Base-by-base conservation (phyloP, 805 yeast species). In the Metschnikowia gruessii region DNA sequence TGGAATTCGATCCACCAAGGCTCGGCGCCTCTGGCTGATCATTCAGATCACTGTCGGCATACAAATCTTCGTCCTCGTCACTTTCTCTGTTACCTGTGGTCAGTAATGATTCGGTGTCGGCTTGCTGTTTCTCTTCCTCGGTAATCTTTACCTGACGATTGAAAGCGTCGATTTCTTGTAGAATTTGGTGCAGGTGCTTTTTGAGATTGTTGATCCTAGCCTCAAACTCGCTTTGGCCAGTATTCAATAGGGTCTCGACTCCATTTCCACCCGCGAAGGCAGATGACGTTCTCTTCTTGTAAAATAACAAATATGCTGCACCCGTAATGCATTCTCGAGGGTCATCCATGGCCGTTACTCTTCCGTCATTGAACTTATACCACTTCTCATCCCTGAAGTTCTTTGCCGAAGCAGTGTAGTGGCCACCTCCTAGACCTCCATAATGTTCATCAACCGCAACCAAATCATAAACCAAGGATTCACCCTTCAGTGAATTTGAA, bases 401-500 rank as follows among this genome's bases (percentile, higher is more conserved):
- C 62, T 84, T 85, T 0, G 80, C 96, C 58, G 82, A 85, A 0
- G 98, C 87, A 1, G 99, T 94, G 65, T 94, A 92, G 69, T 94
- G 98, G 1, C 99, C 98, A 4, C 98, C 98, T 0, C 98, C 97
- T 16, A 92, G 71, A 0, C 97, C 97, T 42, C 98, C 99, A 62
- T 76, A 90, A 61, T 94, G 99, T 62, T 92, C 94, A 62, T 91
- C 98, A 18, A 94, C 97, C 0, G 94, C 98, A 57, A 87, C 75
- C 51, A 94, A 70, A 61, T 94, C 98, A 64, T 92, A 92, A 1
- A 87, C 61, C n/a, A 60, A 42, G 69, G 50, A 33, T 33, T 39
- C 54, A 7, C 40, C 43, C 5, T 39, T 73, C 28, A 34, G 39
- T 3, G 62, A 58, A 6, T 36, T 42, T 34, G 64, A 62, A 7